Evolutionary conservation across 2,329 filamentous ascomycete species (phyloP), one percentile per base, ranked within the genome.

Genomic region (Podosphaera leucotricha): DNA sequence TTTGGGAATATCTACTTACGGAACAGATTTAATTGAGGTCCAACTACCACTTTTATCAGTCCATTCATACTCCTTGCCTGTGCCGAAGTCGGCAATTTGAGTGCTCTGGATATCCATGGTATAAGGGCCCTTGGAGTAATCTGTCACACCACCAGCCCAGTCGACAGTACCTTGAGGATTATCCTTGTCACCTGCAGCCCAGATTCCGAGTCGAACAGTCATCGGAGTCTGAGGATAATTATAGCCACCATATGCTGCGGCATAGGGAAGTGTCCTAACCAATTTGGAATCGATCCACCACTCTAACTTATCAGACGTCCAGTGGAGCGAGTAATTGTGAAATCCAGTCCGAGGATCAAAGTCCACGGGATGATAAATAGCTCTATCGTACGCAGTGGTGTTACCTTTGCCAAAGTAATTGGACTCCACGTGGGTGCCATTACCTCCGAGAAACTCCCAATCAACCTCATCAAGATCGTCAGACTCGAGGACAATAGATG

Each of bases 391-490:
- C 46, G 68, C 69, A 15, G 69, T 68, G 44, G 71, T 75, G 61
- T 81, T 64, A 65, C 78, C 80, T 66, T 82, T 80, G 64, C 75
- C 72, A 43, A 84, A 46, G 69, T 70, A n/a, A 69, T 69, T 46
- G 70, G 75, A 77, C 52, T 80, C 68, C 13, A 72, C 77, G 24
- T 67, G 61, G 11, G 65, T 71, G 44, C 64, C 61, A 55, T 81
- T 76, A 46, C 68, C 68, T 38, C 81, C 81, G 44, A 60, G 68
- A 55, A 82, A 80, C 57, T 90, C 82, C 72, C 80, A 87, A 56
- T 92, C 85, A 33, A 92, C 76, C 61, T 92, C 83, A 58, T 92
- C 84, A 13, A 87, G 68, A 53, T 85, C 77, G 52, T 90, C 79
- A 43, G 80, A 87, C 51, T 90, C 68, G 60, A 87, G 69, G 57